Percentiles rank a stretch among this genome's conserved stretches.
phyloP scores from a whole-genome alignment of 2,329 filamentous ascomycete genomes.

The Camillea tinctor region DNA sequence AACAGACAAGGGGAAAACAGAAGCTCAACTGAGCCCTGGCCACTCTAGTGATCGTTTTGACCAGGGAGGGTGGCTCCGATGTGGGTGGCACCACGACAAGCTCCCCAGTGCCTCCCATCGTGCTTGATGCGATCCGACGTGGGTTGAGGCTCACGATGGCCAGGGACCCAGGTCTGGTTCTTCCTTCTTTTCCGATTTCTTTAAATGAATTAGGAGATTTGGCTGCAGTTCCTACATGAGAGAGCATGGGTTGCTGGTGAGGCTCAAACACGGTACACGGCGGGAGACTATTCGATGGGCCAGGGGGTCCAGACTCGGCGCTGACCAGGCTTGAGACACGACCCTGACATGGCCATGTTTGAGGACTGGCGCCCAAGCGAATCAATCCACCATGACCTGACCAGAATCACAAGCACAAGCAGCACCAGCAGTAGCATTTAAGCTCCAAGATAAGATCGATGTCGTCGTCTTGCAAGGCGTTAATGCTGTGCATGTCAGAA shows the following conservation, averaged over 20 bases:
- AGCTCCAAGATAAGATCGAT: not conserved
- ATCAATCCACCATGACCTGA: not conserved
- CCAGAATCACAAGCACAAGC: not conserved
- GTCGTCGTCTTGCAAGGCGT: no score
- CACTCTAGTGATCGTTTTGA: constrained; percentile 5
- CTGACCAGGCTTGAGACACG: constrained; percentile 26
- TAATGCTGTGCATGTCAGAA: no score
- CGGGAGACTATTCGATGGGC: constrained; percentile 10
- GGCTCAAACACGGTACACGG: constrained; percentile 10
- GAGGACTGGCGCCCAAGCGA: constrained; percentile 16
- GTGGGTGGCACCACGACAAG: not conserved
- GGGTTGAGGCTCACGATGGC: constrained; percentile 5
- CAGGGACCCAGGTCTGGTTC: constrained; percentile 1
- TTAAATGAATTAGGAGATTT: not conserved
- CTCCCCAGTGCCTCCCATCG: no score
- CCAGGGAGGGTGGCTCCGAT: constrained; percentile 6
- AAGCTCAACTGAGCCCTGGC: not conserved
- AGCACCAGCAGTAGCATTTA: no score
- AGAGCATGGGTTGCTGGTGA: constrained; percentile 4
- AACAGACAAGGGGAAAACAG: not conserved
- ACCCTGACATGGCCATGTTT: constrained; percentile 29
- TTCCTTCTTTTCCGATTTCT: no score
- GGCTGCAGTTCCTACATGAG: constrained; percentile 13
- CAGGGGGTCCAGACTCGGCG: constrained; percentile 13
- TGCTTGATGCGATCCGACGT: not conserved